Evolutionary conservation across 2,329 filamentous ascomycete genomes (phyloP), one percentile per base, ranked within the genome.

Genomic region (Ilyonectria robusta): DNA sequence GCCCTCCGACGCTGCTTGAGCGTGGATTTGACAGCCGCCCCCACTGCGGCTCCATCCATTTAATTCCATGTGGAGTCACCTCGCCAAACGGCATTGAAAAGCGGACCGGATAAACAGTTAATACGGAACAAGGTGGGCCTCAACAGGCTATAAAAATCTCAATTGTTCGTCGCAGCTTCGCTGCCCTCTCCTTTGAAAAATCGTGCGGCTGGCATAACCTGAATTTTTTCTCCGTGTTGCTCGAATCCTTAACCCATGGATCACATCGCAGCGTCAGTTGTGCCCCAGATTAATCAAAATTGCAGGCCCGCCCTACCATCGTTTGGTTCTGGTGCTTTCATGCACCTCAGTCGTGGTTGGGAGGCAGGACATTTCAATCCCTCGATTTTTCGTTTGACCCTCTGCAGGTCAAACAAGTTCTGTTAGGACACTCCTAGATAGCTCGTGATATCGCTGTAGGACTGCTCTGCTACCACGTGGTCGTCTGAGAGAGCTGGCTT

Each of bases 121-220:
- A 15, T 46, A 62, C 66, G 59, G 29, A 17, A 44, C 19, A 40
- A 46, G 58, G 48, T 55, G 35, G 58, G 35, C 33, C 51, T 23
- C 1, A 10, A 29, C 56, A 23, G 13, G 29, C 19, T 59, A 78
- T 79, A 81, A 81, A 80, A 79, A 68, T 72, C 69, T 71, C 69
- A 51, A 66, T 57, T 62, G 55, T 64, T 55, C 33, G 50, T 26
- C 21, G n/a, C 72, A 78, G 74, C 72, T 46, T 0, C 57, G 70
- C 81, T 78, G 81, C 81, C 84, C 83, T 82, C 77, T 81, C 78
- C 83, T 89, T 88, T 86, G 84, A 84, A 87, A 88, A 89, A 87
- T 93, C 86, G 91, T 94, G 92, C 92, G 92, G 92, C 92, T 85
- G 90, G 90, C 89, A 91, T 89, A 86, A 91, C 88, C 83, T 83